phyloP scores from a whole-genome alignment of 228 moss, liverwort and hornwort genomes.

The Sphagnum fallax region DNA sequence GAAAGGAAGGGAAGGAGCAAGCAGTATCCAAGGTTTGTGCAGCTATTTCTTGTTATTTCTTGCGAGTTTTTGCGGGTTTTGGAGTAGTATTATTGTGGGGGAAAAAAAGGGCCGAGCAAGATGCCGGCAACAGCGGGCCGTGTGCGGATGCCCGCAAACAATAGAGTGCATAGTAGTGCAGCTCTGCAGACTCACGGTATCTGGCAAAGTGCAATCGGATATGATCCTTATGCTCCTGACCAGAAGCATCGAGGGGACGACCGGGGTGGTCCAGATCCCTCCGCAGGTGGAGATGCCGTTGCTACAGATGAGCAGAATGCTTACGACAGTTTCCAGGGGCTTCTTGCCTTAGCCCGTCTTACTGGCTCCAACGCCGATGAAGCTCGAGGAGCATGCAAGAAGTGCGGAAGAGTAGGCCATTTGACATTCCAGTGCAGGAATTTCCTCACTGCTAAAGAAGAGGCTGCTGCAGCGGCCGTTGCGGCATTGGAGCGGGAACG shows the following conservation, averaged over 20 bases:
- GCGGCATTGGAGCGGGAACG: conserved; percentile 72
- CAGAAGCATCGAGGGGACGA: conserved; percentile 75
- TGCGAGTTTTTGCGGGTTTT: too few species aligned
- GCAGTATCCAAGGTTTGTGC: too few species aligned
- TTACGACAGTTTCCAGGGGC: conserved; percentile 85
- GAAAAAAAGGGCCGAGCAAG: conserved; percentile 16
- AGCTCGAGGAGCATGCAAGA: conserved; percentile 92
- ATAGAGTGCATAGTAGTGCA: conserved; percentile 94
- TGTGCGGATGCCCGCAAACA: conserved; percentile 99
- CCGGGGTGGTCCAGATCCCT: conserved; percentile 44
- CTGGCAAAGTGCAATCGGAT: conserved; percentile 99
- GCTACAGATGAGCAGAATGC: conserved; percentile 86
- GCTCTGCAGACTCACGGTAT: conserved; percentile 98
- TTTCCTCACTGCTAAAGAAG: conserved; percentile 90
- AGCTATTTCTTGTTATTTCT: too few species aligned
- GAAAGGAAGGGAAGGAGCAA: too few species aligned
- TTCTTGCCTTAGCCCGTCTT: conserved; percentile 85
- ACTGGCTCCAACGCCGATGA: conserved; percentile 98
- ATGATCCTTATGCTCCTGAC: conserved; percentile 95
- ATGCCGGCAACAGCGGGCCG: conserved; percentile 99
- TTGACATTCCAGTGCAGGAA: conserved; percentile 96
- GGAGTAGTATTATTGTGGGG: too few species aligned
- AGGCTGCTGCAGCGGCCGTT: conserved; percentile 76
- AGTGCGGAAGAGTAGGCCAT: conserved; percentile 96
- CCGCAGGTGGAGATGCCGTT: conserved; percentile 45